Base-by-base conservation (phyloP, 148 eudicot genomes). In the Camellia lanceoleosa region DNA sequence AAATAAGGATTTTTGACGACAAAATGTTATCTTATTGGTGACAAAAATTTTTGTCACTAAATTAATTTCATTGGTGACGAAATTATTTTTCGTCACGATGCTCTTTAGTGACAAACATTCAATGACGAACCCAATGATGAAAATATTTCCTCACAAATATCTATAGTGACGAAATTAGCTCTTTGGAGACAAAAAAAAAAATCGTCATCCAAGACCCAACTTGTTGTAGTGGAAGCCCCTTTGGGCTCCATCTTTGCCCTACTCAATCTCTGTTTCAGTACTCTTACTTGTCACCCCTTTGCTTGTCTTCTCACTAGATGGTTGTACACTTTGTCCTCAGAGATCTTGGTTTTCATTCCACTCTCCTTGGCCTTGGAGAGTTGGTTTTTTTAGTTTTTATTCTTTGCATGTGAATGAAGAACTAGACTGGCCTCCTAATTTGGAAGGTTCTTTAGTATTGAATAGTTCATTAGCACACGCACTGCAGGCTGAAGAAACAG, bases 211-310 rank as follows among this genome's bases (percentile, higher is more conserved):
- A 23, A 23, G 0, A 23, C 23, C 23, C 23, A 23, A 23, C 0
- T 23, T 23, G 23, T 23, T 23, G 23, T 23, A 23, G 23, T 23
- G 23, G 15, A 62, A 71, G 30, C 72, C 75, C 54, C 13, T 23
- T 59, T 44, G 64, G 71, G 30, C 71, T 69, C 68, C 80, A 42
- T 76, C 71, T 20, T 14, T 62, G 1, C 63, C 76, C 18, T 76
- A 38, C 71, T 30, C 84, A 1, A 70, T 76, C 63, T 76, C 76
- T 7, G 38, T 81, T 76, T 61, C 68, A 8, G 55, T 70, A n/a
- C 5, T 69, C 63, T 69, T 76, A n/a, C 47, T 77, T 20, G 54
- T 44, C 0, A n/a, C 60, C 1, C 9, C 69, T 70, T 70, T 76
- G 6, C 5, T 81, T 70, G 44, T 70, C 42, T 38, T 77, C 6